A percentile compares a stretch with the other conserved stretches of the same genome.
These are phyloP conservation scores for Phytophthora capsici DNA, from an alignment of 352 stramenopile genomes.

Conservation along the genomic window DNA sequence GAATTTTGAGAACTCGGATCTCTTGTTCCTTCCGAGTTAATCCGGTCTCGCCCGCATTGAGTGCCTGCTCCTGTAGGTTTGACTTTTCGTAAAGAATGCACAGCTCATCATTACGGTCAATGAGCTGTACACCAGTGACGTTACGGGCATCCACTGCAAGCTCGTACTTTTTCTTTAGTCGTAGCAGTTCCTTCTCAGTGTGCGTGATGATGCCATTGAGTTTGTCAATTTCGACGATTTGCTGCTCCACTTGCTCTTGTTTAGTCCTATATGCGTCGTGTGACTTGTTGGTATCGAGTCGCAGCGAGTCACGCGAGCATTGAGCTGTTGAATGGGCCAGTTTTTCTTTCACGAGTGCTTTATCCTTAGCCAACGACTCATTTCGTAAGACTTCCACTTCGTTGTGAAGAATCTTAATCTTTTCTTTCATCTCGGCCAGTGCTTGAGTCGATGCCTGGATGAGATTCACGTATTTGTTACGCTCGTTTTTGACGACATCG, in stretches of 20 bases:
- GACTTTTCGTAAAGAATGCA: conserved; percentile 95
- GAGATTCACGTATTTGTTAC: conserved; percentile 96
- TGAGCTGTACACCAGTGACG: conserved; percentile 91
- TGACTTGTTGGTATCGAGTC: conserved; percentile 92
- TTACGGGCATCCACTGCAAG: conserved; percentile 88
- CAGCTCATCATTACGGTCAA: conserved; percentile 96
- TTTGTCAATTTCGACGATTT: conserved; percentile 96
- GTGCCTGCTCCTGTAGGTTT: conserved; percentile 88
- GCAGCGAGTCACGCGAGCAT: conserved; percentile 88
- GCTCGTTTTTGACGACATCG: conserved; percentile 96
- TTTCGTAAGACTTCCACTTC: conserved; percentile 95
- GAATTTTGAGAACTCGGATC: conserved; percentile 77
- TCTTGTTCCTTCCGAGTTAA: conserved; percentile 84
- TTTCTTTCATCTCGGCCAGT: conserved; percentile 96
- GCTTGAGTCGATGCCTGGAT: conserved; percentile 93
- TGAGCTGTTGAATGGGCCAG: conserved; percentile 86
- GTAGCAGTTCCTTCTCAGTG: conserved; percentile 92
- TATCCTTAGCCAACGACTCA: conserved; percentile 93
- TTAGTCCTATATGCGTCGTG: conserved; percentile 90
- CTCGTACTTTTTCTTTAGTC: conserved; percentile 94
- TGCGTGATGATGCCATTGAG: conserved; percentile 94
- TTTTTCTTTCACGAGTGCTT: conserved; percentile 91
- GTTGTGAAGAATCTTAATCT: conserved; percentile 96
- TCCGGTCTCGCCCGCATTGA: conserved; percentile 82
- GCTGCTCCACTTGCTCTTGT: conserved; percentile 93